Percentiles rank a stretch among this genome's conserved stretches.
Evolutionary conservation across 1,284 basidiomycete species (phyloP).

Genomic region (Kalmanozyma brasiliensis): DNA sequence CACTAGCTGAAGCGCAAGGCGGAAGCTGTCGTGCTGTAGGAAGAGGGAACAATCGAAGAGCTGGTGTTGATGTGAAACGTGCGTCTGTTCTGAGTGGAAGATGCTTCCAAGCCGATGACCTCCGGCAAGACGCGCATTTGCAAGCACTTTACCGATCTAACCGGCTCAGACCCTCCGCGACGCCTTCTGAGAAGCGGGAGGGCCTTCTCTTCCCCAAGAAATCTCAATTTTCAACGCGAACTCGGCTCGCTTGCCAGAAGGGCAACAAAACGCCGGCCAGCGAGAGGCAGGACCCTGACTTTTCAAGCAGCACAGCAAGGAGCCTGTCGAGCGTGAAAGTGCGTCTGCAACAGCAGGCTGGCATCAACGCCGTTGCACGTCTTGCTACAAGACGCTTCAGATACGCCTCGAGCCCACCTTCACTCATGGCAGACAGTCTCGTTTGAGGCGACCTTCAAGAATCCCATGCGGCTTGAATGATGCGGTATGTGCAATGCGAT

Average conservation of each 20-base stretch:
- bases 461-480: too few relatives aligned
- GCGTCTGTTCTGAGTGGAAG: neutral
- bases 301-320: neutral
- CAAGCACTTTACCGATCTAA: conserved; percentile 11
- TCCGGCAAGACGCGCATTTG: neutral
- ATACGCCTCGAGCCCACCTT: too few relatives aligned
- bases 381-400: too few relatives aligned
- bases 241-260: too few relatives aligned
- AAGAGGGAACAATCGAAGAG: neutral
- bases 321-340: conserved; percentile 2
- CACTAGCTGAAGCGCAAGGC: neutral
- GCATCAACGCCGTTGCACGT: too few relatives aligned
- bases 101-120: neutral
- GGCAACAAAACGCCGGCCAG: too few relatives aligned
- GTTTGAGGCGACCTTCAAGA: too few relatives aligned
- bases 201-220: neutral
- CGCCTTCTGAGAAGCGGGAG: neutral
- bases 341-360: neutral
- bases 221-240: conserved; percentile 4
- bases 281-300: neutral
- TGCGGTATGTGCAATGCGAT: too few relatives aligned
- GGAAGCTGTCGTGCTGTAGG: neutral
- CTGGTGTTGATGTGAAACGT: conserved; percentile 3
- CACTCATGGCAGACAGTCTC: too few relatives aligned
- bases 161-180: conserved; percentile 2